phyloP scores from a whole-genome alignment of 768 basidiomycete genomes.

The Lactarius evosmus region DNA sequence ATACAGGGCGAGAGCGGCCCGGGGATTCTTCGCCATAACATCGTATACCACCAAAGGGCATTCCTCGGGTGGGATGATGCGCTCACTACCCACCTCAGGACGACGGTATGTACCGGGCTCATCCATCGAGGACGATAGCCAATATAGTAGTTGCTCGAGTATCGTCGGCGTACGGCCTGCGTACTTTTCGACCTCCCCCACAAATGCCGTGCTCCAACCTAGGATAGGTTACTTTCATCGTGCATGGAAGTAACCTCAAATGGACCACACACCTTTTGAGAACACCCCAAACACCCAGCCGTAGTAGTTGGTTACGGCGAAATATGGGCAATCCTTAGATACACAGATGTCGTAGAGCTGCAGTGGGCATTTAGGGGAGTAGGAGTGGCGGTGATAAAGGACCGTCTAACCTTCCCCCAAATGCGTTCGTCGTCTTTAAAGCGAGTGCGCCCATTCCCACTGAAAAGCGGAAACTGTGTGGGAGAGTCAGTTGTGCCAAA shows the following conservation, averaged over 20 bases:
- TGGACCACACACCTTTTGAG: conserved; percentile 20
- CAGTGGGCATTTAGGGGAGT: neutral
- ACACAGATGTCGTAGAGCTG: conserved; percentile 29
- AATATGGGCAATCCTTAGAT: conserved; percentile 26
- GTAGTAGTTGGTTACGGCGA: conserved; percentile 30
- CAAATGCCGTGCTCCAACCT: conserved; percentile 24
- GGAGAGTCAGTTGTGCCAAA: neutral
- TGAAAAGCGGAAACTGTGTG: conserved; percentile 21
- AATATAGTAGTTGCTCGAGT: conserved; percentile 22
- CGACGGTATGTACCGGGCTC: conserved; percentile 20
- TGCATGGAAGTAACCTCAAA: neutral
- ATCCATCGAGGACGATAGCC: conserved; percentile 26
- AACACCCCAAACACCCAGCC: conserved; percentile 32
- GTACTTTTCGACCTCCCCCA: conserved; percentile 15
- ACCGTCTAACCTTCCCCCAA: conserved; percentile 25
- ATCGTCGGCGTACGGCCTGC: conserved; percentile 15
- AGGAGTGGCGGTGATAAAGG: neutral
- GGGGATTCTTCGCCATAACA: conserved; percentile 25
- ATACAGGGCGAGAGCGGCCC: conserved; percentile 25
- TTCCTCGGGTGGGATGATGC: conserved; percentile 19
- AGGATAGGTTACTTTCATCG: neutral
- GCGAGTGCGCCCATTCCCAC: neutral
- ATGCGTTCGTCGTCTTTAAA: conserved; percentile 21
- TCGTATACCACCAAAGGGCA: conserved; percentile 25
- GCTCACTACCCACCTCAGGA: conserved; percentile 27